A percentile compares a stretch with the other conserved stretches of the same genome.
Evolutionary conservation across 441 rosid genomes (phyloP).

Genomic region (Dalechampia spathulata): DNA sequence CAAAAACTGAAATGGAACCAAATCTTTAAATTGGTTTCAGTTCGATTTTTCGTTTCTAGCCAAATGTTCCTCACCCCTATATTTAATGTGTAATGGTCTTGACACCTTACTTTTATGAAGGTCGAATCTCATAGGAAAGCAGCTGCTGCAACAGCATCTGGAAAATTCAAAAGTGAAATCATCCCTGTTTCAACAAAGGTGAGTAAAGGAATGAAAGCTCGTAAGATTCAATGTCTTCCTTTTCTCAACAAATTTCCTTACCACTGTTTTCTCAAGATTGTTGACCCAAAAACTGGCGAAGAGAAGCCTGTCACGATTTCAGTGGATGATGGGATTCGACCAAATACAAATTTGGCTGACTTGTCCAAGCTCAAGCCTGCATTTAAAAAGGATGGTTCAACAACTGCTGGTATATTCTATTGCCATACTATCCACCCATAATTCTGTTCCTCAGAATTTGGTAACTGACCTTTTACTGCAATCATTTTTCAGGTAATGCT

Average conservation of each 20-base stretch:
- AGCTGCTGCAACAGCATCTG: slow-evolving; percentile 79
- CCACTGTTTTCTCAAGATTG: slow-evolving; percentile 41
- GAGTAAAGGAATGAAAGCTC: slow-evolving; percentile 7
- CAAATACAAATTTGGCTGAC: slow-evolving; percentile 44
- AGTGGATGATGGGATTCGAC: slow-evolving; percentile 93
- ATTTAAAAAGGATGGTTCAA: slow-evolving; percentile 82
- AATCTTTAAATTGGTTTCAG: no score
- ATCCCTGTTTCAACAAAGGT: slow-evolving; percentile 91
- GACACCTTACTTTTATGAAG: slow-evolving; percentile 30
- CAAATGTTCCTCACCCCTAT: no score
- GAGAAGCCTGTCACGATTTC: slow-evolving; percentile 60
- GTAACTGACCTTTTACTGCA: slow-evolving; percentile 7
- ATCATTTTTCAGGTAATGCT: slow-evolving; percentile 57
- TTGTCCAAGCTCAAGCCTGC: slow-evolving; percentile 78
- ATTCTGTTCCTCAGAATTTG: not conserved
- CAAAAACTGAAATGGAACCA: no score
- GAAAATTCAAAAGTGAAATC: slow-evolving; percentile 89
- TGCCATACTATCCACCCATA: not conserved
- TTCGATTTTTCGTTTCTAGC: no score
- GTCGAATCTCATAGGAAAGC: slow-evolving; percentile 96
- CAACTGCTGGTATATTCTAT: slow-evolving; percentile 73
- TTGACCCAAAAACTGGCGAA: slow-evolving; percentile 86
- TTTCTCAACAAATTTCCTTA: not conserved
- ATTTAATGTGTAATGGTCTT: slow-evolving; percentile 5
- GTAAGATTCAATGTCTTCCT: not conserved